Evolutionary conservation across 441 rosid genomes (phyloP).

Genomic region (Gossypium davidsonii): DNA sequence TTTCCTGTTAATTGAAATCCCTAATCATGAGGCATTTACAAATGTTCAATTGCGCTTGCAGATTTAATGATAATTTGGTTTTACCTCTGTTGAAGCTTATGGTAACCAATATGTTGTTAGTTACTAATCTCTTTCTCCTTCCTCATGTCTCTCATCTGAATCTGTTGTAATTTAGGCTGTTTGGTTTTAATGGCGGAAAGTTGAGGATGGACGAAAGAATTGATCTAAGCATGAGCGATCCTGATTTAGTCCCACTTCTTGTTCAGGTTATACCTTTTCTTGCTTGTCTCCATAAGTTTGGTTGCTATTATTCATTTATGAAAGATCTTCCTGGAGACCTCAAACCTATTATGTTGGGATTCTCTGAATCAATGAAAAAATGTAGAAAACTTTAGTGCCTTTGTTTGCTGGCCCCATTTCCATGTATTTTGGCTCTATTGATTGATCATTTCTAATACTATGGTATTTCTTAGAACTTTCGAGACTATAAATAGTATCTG

Average conservation of each 20-base stretch:
- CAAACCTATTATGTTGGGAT: not conserved
- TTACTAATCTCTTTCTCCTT: not conserved
- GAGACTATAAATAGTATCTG: not conserved
- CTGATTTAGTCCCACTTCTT: slow-evolving; percentile 84
- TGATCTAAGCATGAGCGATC: slow-evolving; percentile 96
- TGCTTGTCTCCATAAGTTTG: not conserved
- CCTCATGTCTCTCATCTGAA: not conserved
- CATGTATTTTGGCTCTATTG: not conserved
- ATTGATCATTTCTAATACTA: slow-evolving; percentile 2
- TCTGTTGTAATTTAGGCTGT: slow-evolving; percentile 43
- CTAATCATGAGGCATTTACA: not conserved
- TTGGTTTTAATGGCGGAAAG: slow-evolving; percentile 79
- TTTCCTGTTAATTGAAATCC: not conserved
- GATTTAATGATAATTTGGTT: not conserved
- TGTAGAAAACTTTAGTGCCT: not conserved
- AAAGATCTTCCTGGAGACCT: not conserved
- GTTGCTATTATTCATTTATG: slow-evolving; percentile 5
- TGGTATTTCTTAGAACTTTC: not conserved
- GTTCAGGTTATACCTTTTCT: slow-evolving; percentile 57
- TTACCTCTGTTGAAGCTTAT: not conserved
- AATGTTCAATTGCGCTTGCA: not conserved
- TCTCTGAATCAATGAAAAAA: not conserved
- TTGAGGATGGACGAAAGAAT: slow-evolving; percentile 92
- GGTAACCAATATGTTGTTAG: not conserved
- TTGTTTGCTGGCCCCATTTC: not conserved